phyloP scores from a whole-genome alignment of 768 basidiomycete species.

The Rhodotorula graminis region DNA sequence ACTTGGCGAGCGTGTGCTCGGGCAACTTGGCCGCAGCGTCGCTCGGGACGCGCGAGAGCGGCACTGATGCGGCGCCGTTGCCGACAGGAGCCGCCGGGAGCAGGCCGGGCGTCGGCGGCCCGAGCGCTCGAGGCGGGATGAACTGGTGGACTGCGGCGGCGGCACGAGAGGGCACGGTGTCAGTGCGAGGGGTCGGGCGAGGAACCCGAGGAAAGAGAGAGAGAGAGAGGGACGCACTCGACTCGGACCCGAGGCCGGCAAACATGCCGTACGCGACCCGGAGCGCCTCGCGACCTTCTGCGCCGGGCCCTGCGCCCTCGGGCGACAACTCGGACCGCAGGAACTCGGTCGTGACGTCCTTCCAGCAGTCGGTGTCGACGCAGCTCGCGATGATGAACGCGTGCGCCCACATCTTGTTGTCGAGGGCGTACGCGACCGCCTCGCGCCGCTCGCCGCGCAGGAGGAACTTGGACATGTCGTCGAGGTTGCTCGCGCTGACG shows the following conservation, averaged over 20 bases:
- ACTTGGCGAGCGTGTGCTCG: conserved; percentile 62
- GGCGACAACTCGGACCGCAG: conserved; percentile 65
- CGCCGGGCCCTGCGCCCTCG: conserved; percentile 36
- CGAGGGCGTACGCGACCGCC: conserved; percentile 81
- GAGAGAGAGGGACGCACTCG: conserved; percentile 54
- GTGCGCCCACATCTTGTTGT: conserved; percentile 88
- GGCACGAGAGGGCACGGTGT: not conserved
- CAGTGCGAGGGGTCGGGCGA: conserved; percentile 8
- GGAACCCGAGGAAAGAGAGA: not conserved
- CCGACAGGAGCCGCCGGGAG: conserved; percentile 14
- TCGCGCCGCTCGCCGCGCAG: conserved; percentile 76
- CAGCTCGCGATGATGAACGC: conserved; percentile 90
- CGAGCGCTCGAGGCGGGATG: conserved; percentile 55
- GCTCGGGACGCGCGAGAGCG: conserved; percentile 55
- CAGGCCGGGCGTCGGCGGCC: not conserved
- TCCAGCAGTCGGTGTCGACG: conserved; percentile 89
- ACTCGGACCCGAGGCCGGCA: conserved; percentile 72
- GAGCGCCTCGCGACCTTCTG: conserved; percentile 65
- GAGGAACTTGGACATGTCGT: conserved; percentile 72
- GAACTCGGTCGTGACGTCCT: conserved; percentile 81
- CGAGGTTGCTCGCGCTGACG: conserved; percentile 61
- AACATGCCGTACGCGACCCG: conserved; percentile 75
- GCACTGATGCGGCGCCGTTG: not conserved
- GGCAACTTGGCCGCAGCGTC: conserved; percentile 50
- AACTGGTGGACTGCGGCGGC: conserved; percentile 64